Evolutionary conservation across 1,139 yeast genomes (phyloP).

Genomic region (Candida sp.): DNA sequence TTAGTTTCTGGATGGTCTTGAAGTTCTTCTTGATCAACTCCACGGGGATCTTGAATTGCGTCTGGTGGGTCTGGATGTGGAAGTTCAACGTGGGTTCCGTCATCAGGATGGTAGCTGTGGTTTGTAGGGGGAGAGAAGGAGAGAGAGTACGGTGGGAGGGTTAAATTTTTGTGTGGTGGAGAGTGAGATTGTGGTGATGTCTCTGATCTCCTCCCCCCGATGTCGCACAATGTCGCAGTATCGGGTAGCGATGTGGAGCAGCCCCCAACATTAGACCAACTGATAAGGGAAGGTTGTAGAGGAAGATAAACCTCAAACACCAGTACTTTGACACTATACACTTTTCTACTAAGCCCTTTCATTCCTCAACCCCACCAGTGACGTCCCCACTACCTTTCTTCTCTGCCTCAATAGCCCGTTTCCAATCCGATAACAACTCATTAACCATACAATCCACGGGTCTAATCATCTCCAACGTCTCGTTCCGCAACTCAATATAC

Average conservation of each 20-base stretch:
- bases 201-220: background rate
- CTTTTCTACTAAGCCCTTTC: no score
- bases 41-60: constrained; percentile 64
- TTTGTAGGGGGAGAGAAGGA: background rate
- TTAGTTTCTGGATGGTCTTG: constrained; percentile 55
- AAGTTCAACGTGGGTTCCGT: constrained; percentile 46
- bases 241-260: background rate
- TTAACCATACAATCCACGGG: background rate
- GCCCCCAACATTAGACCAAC: background rate
- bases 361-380: no score
- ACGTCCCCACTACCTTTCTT: background rate
- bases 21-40: constrained; percentile 64
- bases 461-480: background rate
- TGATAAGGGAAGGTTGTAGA: background rate
- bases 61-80: constrained; percentile 47
- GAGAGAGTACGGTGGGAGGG: background rate
- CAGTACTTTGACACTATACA: no score
- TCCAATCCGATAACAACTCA: background rate
- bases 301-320: background rate
- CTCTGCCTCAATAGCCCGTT: background rate
- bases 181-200: background rate
- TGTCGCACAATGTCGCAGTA: background rate
- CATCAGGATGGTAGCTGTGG: constrained; percentile 20
- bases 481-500: background rate
- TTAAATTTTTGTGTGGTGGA: constrained; percentile 1